Conservation (phyloP, 2,329 filamentous ascomycete genomes). For the Hymenoscyphus infarciens region DNA sequence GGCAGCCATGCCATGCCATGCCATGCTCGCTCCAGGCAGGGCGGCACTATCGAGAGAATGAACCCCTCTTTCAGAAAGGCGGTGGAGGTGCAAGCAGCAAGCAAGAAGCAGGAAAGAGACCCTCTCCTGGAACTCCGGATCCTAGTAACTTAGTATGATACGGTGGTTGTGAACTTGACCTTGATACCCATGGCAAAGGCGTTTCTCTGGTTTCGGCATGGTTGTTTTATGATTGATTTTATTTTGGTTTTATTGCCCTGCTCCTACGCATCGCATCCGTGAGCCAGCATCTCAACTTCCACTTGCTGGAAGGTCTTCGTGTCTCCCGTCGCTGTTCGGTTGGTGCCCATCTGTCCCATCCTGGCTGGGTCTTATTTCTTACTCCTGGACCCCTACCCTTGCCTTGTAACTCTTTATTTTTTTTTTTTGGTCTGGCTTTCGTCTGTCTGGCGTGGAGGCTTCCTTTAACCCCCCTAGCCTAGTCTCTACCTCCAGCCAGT, state of each 20-base stretch:
- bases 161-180: neutral
- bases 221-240: constrained; percentile 8
- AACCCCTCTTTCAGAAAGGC: constrained; percentile 1
- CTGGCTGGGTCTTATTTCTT: constrained; percentile 1
- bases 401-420: constrained; percentile 2
- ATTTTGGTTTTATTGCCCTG: constrained; percentile 4
- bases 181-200: constrained; percentile 5
- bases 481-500: neutral
- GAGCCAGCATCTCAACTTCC: neutral
- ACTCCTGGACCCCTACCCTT: constrained; percentile 2
- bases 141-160: neutral
- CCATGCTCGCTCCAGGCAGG: neutral
- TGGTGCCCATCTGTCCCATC: neutral
- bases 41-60: neutral
- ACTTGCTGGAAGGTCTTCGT: constrained; percentile 2
- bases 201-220: neutral
- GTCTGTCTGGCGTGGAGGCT: constrained; percentile 4
- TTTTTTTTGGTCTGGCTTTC: neutral
- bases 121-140: neutral
- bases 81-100: neutral
- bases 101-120: neutral
- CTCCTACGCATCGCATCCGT: neutral
- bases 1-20: neutral
- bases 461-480: neutral
- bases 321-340: neutral